These are phyloP conservation scores for Gypsophila paniculata DNA, from an alignment of 179 eudicot genomes.

Conservation along the genomic window DNA sequence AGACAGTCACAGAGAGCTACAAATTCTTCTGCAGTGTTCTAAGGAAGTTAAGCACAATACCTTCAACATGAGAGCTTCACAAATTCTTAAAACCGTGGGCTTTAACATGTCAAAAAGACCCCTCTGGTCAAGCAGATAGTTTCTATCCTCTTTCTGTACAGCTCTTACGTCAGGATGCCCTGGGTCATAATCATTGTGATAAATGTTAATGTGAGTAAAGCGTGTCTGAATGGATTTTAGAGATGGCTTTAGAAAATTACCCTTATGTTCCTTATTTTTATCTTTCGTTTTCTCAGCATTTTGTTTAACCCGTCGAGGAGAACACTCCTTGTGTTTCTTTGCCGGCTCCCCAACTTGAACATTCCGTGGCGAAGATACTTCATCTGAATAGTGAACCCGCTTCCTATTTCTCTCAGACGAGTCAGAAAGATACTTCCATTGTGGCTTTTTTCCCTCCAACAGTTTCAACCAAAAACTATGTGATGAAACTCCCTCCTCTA, in stretches of 20 bases:
- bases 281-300: slow-evolving; percentile 29
- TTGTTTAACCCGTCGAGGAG: slow-evolving; percentile 27
- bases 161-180: slow-evolving; percentile 19
- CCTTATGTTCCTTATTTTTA: slow-evolving; percentile 29
- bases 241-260: slow-evolving; percentile 13
- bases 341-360: slow-evolving; percentile 38
- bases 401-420: slow-evolving; percentile 66
- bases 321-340: slow-evolving; percentile 50
- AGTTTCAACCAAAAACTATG: slow-evolving; percentile 61
- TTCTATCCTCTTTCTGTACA: slow-evolving; percentile 28
- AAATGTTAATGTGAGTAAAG: slow-evolving; percentile 8
- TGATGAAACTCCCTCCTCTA: slow-evolving; percentile 45
- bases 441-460: slow-evolving; percentile 58
- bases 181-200: slow-evolving; percentile 4
- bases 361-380: slow-evolving; percentile 24
- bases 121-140: slow-evolving; percentile 38
- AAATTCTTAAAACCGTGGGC: slow-evolving; percentile 41
- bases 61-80: slow-evolving; percentile 52
- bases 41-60: slow-evolving; percentile 35
- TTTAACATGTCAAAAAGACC: slow-evolving; percentile 45
- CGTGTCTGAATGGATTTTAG: not conserved
- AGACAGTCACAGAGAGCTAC: not conserved
- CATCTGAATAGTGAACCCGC: slow-evolving; percentile 48
- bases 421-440: slow-evolving; percentile 56
- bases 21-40: not conserved